These are phyloP conservation scores for Pisolithus tinctorius DNA, from an alignment of 768 basidiomycete species.

Conservation along the genomic window DNA sequence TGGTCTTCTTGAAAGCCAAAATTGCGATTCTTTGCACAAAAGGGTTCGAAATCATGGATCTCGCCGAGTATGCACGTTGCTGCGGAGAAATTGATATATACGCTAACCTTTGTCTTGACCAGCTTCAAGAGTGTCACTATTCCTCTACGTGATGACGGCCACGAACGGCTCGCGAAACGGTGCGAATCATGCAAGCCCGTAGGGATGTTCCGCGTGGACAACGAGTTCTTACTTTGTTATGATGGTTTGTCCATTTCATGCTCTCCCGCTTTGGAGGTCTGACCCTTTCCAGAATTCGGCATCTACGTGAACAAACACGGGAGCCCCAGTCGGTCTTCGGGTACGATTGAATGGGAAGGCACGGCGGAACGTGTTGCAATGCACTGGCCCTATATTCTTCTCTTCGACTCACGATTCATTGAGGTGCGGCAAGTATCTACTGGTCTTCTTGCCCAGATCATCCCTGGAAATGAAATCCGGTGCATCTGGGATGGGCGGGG, in stretches of 20 bases:
- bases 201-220: conserved; percentile 87
- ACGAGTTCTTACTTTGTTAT: conserved; percentile 86
- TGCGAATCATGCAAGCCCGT: conserved; percentile 78
- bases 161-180: conserved; percentile 67
- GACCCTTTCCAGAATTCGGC: conserved; percentile 62
- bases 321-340: conserved; percentile 63
- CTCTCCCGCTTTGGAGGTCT: neutral
- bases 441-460: conserved; percentile 75
- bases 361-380: conserved; percentile 83
- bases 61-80: conserved; percentile 63
- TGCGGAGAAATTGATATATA: neutral
- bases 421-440: conserved; percentile 83
- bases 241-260: conserved; percentile 48
- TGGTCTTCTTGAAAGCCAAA: conserved; percentile 89
- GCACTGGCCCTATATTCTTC: conserved; percentile 81
- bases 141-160: conserved; percentile 70
- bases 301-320: conserved; percentile 90
- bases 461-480: conserved; percentile 72
- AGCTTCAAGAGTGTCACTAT: conserved; percentile 89
- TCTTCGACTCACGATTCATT: conserved; percentile 86
- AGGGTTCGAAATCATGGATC: conserved; percentile 97
- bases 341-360: conserved; percentile 92
- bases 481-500: conserved; percentile 89
- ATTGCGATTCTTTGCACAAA: conserved; percentile 90
- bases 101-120: neutral